A percentile compares a stretch with the other conserved stretches of the same genome.
Evolutionary conservation across 495 filamentous ascomycete genomes (phyloP).

Genomic region (Umbilicaria muhlenbergii): DNA sequence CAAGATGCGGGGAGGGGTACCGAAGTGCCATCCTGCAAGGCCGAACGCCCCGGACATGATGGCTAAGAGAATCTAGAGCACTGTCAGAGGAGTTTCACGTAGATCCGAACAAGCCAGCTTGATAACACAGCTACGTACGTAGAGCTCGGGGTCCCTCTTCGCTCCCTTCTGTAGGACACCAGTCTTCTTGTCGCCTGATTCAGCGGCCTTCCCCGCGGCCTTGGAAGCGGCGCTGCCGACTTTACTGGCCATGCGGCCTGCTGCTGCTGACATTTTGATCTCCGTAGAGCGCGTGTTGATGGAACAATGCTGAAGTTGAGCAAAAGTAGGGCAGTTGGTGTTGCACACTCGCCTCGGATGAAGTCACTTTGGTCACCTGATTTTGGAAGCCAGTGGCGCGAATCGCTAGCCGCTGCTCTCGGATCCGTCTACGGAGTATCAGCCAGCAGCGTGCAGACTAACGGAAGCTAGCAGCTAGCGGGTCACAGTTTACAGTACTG

Average conservation of each 20-base stretch:
- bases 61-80: conserved; percentile 60
- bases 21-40: conserved; percentile 78
- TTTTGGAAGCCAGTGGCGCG: no score
- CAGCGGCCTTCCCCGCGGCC: conserved; percentile 24
- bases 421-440: no score
- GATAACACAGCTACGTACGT: conserved; percentile 35
- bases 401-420: no score
- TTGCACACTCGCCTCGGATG: no score
- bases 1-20: conserved; percentile 19
- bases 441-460: no score
- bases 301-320: no score
- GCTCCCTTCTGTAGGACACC: conserved; percentile 45
- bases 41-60: conserved; percentile 84
- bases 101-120: background rate
- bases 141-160: conserved; percentile 68
- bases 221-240: conserved; percentile 7
- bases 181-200: conserved; percentile 18
- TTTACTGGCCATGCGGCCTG: conserved; percentile 29
- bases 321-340: no score
- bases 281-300: no score
- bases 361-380: no score
- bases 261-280: conserved; percentile 35
- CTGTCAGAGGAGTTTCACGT: background rate
- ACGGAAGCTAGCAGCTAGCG: no score
- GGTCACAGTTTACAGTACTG: no score